Conservation (phyloP, 345 rosid genomes). For the Eucalyptus victrix region DNA sequence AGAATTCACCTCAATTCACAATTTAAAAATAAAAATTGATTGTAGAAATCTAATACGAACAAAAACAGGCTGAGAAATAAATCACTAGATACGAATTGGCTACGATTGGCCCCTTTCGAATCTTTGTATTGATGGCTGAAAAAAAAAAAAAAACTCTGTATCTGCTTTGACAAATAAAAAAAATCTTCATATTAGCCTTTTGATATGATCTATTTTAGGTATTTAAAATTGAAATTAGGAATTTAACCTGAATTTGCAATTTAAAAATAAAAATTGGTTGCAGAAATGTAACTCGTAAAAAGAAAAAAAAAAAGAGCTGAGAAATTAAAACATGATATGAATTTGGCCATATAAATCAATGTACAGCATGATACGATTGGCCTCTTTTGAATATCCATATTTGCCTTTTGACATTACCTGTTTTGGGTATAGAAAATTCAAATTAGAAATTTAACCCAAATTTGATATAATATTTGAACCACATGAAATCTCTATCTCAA, state of each 20-base stretch:
- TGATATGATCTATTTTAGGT: no score
- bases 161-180: no score
- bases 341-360: neutral
- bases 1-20: neutral
- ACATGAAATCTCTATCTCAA: neutral
- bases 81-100: neutral
- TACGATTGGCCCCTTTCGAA: neutral
- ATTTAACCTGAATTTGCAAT: no score
- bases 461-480: neutral
- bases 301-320: no score
- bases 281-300: no score
- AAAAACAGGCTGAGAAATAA: neutral
- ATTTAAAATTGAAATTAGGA: no score
- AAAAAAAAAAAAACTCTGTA: no score
- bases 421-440: neutral
- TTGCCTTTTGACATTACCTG: neutral
- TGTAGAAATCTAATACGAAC: neutral
- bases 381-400: neutral
- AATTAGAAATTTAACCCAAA: neutral
- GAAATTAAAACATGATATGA: neutral
- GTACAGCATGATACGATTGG: neutral
- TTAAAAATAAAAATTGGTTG: no score
- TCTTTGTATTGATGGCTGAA: no score
- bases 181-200: no score
- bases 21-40: neutral